Base-by-base conservation (phyloP, 345 rosid species). In the Heritiera fomes region DNA sequence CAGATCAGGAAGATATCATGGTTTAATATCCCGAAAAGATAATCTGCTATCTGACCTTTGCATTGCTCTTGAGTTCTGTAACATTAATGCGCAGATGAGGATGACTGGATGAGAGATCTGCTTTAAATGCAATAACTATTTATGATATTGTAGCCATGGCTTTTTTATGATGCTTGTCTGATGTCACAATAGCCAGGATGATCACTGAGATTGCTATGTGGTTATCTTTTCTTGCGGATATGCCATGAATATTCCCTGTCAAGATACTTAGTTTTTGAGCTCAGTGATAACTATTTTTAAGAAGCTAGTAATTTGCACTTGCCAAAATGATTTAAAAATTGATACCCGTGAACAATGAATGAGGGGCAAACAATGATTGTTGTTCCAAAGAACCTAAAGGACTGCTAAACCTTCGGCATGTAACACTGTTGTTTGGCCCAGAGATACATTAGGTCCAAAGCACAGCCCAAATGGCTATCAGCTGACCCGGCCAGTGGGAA, bases 381-480 rank as follows among this genome's bases (percentile, higher is more conserved):
- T 52, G 98, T 91, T 83, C 98, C 98, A 71, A 92, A 9, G 85
- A 93, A 91, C 87, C 91, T 97, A 70, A 95, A 95, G 80, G 90
- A 83, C 78, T 86, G 87, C 98, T 98, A 92, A 49, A 95, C 87
- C 74, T 89, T 83, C 3, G 98, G 98, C 77, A 95, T 77, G 4
- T 23, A 23, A 23, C 28, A 23, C 0, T 23, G 28, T 0, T 23
- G 28, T 23, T 23, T 0, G 28, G 28, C 28, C 28, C 28, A 23
- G 0, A 23, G 28, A 23, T 23, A 23, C 28, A 0, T 23, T 23
- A 23, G 28, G 28, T 23, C 28, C 28, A 23, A 23, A 23, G 28
- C 28, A 23, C 28, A 23, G 28, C 28, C 28, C 28, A 23, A 23
- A 23, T 23, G 28, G 28, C 28, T 23, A 23, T 23, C 28, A 23